Evolutionary conservation across 805 yeast genomes (phyloP).

Genomic region (Nakazawaea anatomiae): DNA sequence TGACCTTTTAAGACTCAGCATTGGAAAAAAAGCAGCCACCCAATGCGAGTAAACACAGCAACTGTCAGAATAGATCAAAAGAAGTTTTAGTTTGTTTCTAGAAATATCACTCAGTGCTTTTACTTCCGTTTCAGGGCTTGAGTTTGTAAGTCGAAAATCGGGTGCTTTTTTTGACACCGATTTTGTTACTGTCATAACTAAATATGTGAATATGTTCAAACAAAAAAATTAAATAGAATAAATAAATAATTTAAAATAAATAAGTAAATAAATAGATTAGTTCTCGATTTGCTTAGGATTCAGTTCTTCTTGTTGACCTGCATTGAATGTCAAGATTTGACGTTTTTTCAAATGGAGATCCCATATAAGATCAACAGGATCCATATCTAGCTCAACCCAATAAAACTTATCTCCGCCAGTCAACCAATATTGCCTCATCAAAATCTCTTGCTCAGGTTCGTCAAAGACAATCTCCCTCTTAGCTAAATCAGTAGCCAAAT

Average conservation of each 20-base stretch:
- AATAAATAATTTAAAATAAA: too few species aligned
- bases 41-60: too few species aligned
- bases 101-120: too few species aligned
- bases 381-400: conserved; percentile 89
- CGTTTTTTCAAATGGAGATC: conserved; percentile 21
- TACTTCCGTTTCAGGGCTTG: too few species aligned
- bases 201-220: neutral
- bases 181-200: neutral
- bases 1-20: too few species aligned
- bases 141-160: too few species aligned
- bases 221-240: neutral
- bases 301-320: neutral
- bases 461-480: conserved; percentile 31
- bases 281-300: neutral
- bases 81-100: too few species aligned
- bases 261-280: neutral
- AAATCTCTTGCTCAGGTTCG: conserved; percentile 59
- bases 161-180: too few species aligned
- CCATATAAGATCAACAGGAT: conserved; percentile 64
- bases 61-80: too few species aligned
- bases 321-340: neutral
- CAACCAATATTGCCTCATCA: conserved; percentile 81
- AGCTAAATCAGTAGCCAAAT: conserved; percentile 22
- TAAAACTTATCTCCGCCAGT: conserved; percentile 81
- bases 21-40: too few species aligned